Conservation (phyloP, 768 basidiomycete species). For the Xerocomus brunneocitrinus region DNA sequence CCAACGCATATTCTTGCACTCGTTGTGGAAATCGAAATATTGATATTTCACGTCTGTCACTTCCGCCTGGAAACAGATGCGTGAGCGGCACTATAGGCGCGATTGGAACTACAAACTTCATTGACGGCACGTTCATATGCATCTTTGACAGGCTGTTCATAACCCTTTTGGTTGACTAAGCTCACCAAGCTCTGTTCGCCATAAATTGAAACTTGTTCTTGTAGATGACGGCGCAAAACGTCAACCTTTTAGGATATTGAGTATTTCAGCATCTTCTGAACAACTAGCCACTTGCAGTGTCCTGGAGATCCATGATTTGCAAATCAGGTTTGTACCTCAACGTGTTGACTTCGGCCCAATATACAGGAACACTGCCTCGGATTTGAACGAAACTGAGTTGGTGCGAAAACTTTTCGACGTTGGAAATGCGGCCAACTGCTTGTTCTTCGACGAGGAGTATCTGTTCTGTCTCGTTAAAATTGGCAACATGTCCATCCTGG, state of each 20-base stretch:
- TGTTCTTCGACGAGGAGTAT: slow-evolving; percentile 72
- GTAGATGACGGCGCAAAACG: slow-evolving; percentile 69
- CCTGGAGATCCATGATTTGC: slow-evolving; percentile 88
- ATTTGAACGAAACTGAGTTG: slow-evolving; percentile 90
- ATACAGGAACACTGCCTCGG: slow-evolving; percentile 89
- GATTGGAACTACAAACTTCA: slow-evolving; percentile 40
- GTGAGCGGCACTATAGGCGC: background rate
- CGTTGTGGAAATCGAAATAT: slow-evolving; percentile 97
- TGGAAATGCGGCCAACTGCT: slow-evolving; percentile 36
- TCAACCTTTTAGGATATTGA: slow-evolving; percentile 45
- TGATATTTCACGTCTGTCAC: slow-evolving; percentile 73
- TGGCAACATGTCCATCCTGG: slow-evolving; percentile 83
- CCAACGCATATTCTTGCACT: slow-evolving; percentile 93
- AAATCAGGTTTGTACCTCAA: slow-evolving; percentile 94
- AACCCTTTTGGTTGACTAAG: slow-evolving; percentile 88
- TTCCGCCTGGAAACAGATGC: slow-evolving; percentile 42
- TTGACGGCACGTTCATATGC: slow-evolving; percentile 79
- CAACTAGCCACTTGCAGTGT: slow-evolving; percentile 57
- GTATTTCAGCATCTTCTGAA: background rate
- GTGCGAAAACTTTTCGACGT: slow-evolving; percentile 46
- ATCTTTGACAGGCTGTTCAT: slow-evolving; percentile 93
- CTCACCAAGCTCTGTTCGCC: slow-evolving; percentile 81
- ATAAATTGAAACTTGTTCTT: slow-evolving; percentile 67
- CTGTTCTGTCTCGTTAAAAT: slow-evolving; percentile 99
- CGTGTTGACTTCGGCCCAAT: slow-evolving; percentile 96